Percentiles rank a stretch among this genome's conserved stretches.
phyloP scores from a whole-genome alignment of 352 stramenopile species.

The Blastocystis sp. region DNA sequence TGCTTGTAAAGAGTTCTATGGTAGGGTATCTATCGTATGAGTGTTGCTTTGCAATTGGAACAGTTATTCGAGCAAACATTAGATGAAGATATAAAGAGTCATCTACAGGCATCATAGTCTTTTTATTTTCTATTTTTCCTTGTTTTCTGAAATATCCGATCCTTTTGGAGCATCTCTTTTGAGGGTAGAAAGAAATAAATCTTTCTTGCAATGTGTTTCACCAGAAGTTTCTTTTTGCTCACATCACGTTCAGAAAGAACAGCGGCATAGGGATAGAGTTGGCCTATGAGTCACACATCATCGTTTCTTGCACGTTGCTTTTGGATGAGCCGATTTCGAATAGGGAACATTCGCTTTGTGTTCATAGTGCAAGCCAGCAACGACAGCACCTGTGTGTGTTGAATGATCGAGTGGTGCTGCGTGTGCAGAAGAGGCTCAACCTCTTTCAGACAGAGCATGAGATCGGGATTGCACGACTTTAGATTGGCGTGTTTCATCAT shows the following conservation, averaged over 20 bases:
- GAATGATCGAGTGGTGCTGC: neutral
- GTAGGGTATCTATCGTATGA: neutral
- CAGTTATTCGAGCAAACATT: neutral
- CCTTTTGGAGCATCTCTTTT: neutral
- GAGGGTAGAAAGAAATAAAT: neutral
- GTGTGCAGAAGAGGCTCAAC: neutral
- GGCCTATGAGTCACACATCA: neutral
- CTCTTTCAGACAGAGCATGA: conserved; percentile 19
- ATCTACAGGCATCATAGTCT: neutral
- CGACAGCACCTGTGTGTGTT: neutral
- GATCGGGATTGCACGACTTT: neutral
- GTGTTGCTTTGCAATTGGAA: neutral
- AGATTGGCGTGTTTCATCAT: neutral
- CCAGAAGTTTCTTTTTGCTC: neutral
- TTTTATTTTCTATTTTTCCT: neutral
- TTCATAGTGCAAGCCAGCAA: neutral
- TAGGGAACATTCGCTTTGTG: neutral
- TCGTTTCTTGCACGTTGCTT: neutral
- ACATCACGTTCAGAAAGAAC: neutral
- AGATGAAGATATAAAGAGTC: neutral
- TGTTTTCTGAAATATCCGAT: neutral
- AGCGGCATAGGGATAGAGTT: neutral
- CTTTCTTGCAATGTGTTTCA: neutral
- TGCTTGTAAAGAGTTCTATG: neutral
- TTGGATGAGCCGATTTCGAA: neutral